Base-by-base conservation (phyloP, 192 early-diverging fungal species). In the Dimargaris xerosporica region DNA sequence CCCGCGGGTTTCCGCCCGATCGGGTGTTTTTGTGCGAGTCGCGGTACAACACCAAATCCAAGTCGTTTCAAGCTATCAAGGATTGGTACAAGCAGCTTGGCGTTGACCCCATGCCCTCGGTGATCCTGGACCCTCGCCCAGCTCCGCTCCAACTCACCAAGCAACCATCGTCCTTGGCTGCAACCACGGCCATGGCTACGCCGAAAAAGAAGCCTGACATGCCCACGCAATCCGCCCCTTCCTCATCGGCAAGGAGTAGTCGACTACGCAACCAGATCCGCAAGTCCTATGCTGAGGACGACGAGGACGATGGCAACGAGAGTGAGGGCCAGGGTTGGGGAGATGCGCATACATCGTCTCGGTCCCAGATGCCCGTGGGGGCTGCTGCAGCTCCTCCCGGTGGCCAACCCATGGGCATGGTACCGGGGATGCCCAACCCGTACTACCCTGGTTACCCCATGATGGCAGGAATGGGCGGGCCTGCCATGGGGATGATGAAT, bases 1-100 rank as follows among this genome's bases (percentile, higher is more conserved):
- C 56, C 17, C 31, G 41, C 13, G 31, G 31, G 10, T 16, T 59
- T 41, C 56, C 56, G 31, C 29, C 56, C 30, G 23, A 31, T 34
- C 56, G 41, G 1, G 16, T 59, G 12, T 59, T 59, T 59, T 34
- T 59, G 31, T 59, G 56, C 41, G 56, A 59, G 41, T 59, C 56
- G 1, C 56, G 56, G 1, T 59, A 59, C 41, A 41, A 5, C 31
- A 34, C 29, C 13, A 59, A 34, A 34, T 39, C 1, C 29, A 11
- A 41, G 16, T 16, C 16, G 56, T 59, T 59, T 15, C 56, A 59
- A 29, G 31, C 56, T 15, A 30, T 59, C 56, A 59, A 41, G 31
- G 31, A 59, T 59, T 59, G 56, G 56, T 19, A 42, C 5, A 34
- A 41, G 56, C 34, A 31, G 31, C 31, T 59, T 10, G 56, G 41